A percentile compares a stretch with the other conserved stretches of the same genome.
These are phyloP conservation scores for Xylaria intraflava DNA, from an alignment of 495 filamentous ascomycete species.

Conservation along the genomic window DNA sequence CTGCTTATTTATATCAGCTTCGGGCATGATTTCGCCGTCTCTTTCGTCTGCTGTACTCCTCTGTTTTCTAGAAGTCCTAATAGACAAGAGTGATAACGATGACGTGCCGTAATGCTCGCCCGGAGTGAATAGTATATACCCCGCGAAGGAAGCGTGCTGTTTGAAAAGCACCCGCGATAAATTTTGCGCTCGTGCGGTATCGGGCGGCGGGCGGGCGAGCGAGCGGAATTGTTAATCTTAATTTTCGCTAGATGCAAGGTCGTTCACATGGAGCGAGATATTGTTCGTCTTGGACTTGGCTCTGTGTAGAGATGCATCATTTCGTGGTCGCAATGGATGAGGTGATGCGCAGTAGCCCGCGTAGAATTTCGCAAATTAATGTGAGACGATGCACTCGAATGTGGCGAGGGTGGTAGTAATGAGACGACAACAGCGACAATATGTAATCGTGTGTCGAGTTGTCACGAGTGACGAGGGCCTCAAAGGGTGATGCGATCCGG, in stretches of 20 bases:
- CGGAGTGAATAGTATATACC: background rate
- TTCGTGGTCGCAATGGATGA: background rate
- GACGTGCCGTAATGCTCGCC: background rate
- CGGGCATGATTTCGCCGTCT: background rate
- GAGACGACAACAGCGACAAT: background rate
- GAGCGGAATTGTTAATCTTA: background rate
- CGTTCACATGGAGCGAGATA: background rate
- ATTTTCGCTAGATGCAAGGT: background rate
- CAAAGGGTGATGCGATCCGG: too few relatives aligned
- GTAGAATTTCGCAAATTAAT: background rate
- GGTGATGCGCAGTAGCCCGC: background rate
- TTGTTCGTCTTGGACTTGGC: conserved; percentile 3
- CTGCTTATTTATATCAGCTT: background rate
- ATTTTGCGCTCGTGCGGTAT: background rate
- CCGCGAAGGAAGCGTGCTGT: background rate
- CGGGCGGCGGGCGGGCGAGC: background rate
- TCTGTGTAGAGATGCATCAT: conserved; percentile 1
- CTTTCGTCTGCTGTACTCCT: background rate
- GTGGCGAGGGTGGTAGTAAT: background rate
- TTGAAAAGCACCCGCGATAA: background rate
- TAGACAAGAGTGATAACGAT: background rate
- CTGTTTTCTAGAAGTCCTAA: background rate
- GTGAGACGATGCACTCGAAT: background rate
- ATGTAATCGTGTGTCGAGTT: background rate
- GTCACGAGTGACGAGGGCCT: background rate